A percentile compares a stretch with the other conserved stretches of the same genome.
Conservation (phyloP, 2,329 filamentous ascomycete species). For the Talaromyces sp. region DNA sequence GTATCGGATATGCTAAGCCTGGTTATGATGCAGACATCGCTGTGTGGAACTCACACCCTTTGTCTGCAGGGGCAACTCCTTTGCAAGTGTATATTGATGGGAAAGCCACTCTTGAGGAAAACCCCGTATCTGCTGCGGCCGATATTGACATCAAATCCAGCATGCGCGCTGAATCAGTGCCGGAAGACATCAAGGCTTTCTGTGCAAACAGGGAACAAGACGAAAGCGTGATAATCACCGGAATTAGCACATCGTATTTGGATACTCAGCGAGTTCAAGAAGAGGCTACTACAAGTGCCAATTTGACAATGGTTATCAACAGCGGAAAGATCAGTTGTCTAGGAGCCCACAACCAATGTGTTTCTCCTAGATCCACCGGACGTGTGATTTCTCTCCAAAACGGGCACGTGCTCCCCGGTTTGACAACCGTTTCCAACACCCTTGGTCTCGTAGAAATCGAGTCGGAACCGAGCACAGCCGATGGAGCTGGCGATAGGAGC, state of each 20-base stretch:
- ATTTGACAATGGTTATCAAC: constrained; percentile 47
- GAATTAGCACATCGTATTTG: constrained; percentile 27
- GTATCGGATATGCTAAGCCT: constrained; percentile 57
- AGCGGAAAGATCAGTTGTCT: constrained; percentile 53
- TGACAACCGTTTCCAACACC: constrained; percentile 56
- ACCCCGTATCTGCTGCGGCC: neutral
- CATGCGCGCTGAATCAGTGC: constrained; percentile 19
- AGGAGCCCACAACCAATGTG: constrained; percentile 47
- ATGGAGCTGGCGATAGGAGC: constrained; percentile 46
- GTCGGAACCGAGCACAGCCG: constrained; percentile 45
- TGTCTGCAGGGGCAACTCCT: constrained; percentile 55
- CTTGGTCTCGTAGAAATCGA: constrained; percentile 62
- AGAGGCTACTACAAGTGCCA: constrained; percentile 11
- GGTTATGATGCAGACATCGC: constrained; percentile 59
- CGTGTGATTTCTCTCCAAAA: constrained; percentile 48
- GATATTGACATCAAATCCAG: constrained; percentile 10
- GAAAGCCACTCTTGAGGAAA: constrained; percentile 34
- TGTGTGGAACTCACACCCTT: constrained; percentile 59
- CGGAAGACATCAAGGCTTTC: constrained; percentile 16
- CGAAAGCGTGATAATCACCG: constrained; percentile 22
- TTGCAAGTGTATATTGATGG: constrained; percentile 62
- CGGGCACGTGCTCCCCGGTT: constrained; percentile 56
- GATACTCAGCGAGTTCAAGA: constrained; percentile 5
- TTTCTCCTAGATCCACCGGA: constrained; percentile 32
- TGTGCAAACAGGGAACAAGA: constrained; percentile 16